Conservation (phyloP, 768 basidiomycete species). For the Phaeolepiota aurea region DNA sequence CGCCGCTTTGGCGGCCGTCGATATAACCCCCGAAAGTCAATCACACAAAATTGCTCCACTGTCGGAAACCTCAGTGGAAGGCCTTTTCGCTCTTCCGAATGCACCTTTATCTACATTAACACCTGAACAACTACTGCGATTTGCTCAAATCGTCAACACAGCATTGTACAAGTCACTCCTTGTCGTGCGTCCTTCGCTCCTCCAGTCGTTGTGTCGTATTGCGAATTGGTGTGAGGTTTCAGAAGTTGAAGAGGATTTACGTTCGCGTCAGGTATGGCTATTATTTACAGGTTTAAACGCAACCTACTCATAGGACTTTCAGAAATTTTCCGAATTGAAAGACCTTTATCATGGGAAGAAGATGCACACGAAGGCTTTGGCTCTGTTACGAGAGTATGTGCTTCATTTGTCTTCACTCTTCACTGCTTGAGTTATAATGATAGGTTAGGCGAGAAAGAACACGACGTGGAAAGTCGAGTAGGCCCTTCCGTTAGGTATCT, state of each 20-base stretch:
- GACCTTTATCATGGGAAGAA: conserved; percentile 91
- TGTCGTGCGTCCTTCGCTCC: conserved; percentile 66
- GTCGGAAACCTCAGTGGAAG: conserved; percentile 62
- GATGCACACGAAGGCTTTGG: conserved; percentile 87
- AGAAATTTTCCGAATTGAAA: conserved; percentile 91
- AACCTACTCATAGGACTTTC: conserved; percentile 2
- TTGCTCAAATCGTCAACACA: conserved; percentile 92
- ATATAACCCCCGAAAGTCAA: conserved; percentile 58
- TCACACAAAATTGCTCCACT: conserved; percentile 62
- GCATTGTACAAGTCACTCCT: conserved; percentile 92
- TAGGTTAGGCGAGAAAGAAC: conserved; percentile 56
- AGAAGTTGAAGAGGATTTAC: conserved; percentile 67
- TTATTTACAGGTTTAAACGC: neutral
- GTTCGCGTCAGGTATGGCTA: conserved; percentile 56
- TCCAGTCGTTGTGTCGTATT: conserved; percentile 83
- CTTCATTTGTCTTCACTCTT: neutral
- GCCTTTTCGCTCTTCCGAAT: conserved; percentile 75
- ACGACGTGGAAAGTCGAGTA: conserved; percentile 71
- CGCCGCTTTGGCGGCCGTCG: conserved; percentile 63
- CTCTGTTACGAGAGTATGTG: conserved; percentile 75
- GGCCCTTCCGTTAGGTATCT: conserved; percentile 82
- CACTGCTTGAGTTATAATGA: neutral
- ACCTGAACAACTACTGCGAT: conserved; percentile 79
- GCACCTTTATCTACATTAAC: conserved; percentile 62
- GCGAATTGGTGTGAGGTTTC: conserved; percentile 97